These are phyloP conservation scores for Aspergillus sclerotioniger DNA, from an alignment of 495 filamentous ascomycete species.

Conservation along the genomic window DNA sequence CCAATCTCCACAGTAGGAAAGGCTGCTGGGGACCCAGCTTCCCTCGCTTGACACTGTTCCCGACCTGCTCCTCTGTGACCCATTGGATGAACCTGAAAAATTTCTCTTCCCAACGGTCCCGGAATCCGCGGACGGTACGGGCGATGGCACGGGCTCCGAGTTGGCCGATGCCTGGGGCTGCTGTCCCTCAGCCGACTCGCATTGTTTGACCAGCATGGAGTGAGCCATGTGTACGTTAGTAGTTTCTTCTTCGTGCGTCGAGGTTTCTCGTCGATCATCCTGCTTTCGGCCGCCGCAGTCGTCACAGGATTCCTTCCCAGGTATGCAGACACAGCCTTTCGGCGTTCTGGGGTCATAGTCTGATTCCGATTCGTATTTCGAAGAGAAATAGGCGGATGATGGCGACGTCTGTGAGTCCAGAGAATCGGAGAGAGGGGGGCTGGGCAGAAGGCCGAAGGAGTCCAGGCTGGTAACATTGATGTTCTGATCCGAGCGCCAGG, in stretches of 20 bases:
- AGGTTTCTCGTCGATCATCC: constrained; percentile 7
- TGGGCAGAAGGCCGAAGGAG: constrained; percentile 42
- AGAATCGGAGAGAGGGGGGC: constrained; percentile 43
- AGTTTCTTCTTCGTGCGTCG: constrained; percentile 15
- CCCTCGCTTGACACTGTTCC: constrained; percentile 43
- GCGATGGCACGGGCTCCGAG: constrained; percentile 17
- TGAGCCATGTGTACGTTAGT: constrained; percentile 43
- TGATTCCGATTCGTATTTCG: constrained; percentile 15
- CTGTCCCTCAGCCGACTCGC: constrained; percentile 21
- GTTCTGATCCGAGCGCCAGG: constrained; percentile 46
- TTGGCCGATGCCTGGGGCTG: constrained; percentile 12
- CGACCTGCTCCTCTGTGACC: constrained; percentile 34
- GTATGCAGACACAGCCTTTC: constrained; percentile 8
- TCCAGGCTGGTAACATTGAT: constrained; percentile 32
- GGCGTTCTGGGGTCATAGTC: constrained; percentile 12
- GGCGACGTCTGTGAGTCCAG: constrained; percentile 28
- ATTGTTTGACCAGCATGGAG: constrained; percentile 35
- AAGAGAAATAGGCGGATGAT: constrained; percentile 36
- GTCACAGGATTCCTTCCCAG: constrained; percentile 11
- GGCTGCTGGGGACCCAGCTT: constrained; percentile 43
- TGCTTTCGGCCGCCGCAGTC: constrained; percentile 17
- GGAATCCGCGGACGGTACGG: constrained; percentile 14
- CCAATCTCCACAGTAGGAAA: constrained; percentile 46
- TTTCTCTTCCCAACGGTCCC: constrained; percentile 14
- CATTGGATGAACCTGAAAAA: constrained; percentile 18